Base-by-base conservation (phyloP, 2,329 filamentous ascomycete genomes). In the Alternaria consortialis region DNA sequence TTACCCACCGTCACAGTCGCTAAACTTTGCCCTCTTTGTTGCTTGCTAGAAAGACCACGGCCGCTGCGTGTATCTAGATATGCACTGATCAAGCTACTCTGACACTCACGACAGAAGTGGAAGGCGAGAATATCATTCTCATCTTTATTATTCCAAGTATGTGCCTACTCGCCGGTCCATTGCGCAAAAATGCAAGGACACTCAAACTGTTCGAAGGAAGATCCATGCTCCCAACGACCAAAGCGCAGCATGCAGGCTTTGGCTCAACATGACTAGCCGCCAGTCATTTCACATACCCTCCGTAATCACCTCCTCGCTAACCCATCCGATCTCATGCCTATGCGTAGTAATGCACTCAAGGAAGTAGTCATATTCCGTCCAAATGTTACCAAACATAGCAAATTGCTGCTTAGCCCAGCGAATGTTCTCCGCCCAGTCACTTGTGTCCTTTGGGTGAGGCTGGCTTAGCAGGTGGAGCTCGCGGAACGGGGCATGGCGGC, bases 351-450 rank as follows among this genome's bases (percentile, higher is more conserved):
- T 73, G 2, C 39, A n/a, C 54, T 71, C 67, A 8, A 75, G 64
- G 37, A 72, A 64, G 4, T 66, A 63, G 5, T 66, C 68, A 43
- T 70, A 71, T 66, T 76, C 74, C 7, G 65, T 72, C 74, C 74
- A 77, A 1, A 69, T 43, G 17, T 59, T 61, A 1, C 67, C 69
- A 55, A 64, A 77, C 12, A 50, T 3, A 12, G 8, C 7, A n/a
- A 62, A 60, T 56, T 77, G 73, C 60, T 76, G 63, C 50, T 74
- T 74, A 7, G 72, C 71, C 73, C 74, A 77, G 12, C 74, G 69
- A 4, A 77, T 67, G n/a, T 74, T 75, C 62, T 77, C 75, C 0
- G 73, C 74, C 71, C 71, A 75, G 11, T 74, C 74, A 44, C 65
- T 68, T 0, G 36, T 52, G 37, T 76, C 72, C 7, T 37, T 39